Evolutionary conservation across 176 grass and related monocot genomes (phyloP), one percentile per base, ranked within the genome.

Genomic region (Pontederia paniculata): DNA sequence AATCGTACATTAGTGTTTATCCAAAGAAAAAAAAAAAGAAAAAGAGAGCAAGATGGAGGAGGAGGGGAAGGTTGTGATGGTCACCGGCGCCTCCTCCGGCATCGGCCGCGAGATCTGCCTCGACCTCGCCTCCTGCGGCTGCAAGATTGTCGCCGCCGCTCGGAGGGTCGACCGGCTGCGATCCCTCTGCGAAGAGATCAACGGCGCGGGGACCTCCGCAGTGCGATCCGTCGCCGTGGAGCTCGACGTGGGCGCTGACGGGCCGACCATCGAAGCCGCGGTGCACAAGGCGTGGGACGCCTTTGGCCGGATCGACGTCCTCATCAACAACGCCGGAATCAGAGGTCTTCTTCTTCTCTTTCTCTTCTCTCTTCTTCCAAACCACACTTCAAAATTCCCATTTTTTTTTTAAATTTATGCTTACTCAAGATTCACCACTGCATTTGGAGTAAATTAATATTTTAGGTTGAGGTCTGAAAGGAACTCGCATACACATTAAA

Each of bases 181-280:
- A 46, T 89, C 90, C 49, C 85, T 96, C 71, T 89, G 90, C 74
- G 85, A 86, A 15, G 79, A 89, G 67, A 89, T 96, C 63, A 83
- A 96, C 16, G 44, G 66, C 31, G 17, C 58, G 37, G 12, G 14
- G 48, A n/a, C 48, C 48, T n/a, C n/a, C 8, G 44, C 12, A 0
- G 13, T 51, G 50, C 21, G 73, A 20, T 63, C 78, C 16, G 74
- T 58, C 21, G 49, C 74, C 42, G 77, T 95, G 3, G 80, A 82
- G 75, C 72, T 95, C 51, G 90, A 95, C 58, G 85, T 89, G 48
- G 48, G 82, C 45, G 65, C 73, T 14, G 77, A 73, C 12, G 73
- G 61, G 19, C 15, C 63, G 14, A 73, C 44, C 42, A 54, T 86
- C 21, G 78, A 86, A 45, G 79, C 55, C 0, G 81, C 70, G 7